Conservation (phyloP, 768 basidiomycete species). For the Rubroboletus pulcherrimus region DNA sequence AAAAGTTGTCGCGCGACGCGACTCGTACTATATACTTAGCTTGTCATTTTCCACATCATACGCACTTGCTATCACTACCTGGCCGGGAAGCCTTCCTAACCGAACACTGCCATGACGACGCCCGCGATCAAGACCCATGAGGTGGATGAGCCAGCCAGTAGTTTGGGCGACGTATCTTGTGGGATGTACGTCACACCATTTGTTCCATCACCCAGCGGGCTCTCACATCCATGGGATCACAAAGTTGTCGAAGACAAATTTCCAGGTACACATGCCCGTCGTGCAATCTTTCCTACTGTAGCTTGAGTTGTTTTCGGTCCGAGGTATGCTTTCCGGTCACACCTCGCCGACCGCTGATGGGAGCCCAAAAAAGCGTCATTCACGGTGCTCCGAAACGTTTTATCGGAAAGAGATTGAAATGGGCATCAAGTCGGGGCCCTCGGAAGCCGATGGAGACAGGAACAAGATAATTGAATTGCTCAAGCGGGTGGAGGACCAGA, state of each 20-base stretch:
- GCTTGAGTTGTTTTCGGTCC: slow-evolving; percentile 73
- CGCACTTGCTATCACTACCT: background rate
- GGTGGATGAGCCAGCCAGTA: slow-evolving; percentile 4
- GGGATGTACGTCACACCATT: slow-evolving; percentile 38
- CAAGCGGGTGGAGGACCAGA: slow-evolving; percentile 68
- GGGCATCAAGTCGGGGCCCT: slow-evolving; percentile 54
- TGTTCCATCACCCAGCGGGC: background rate
- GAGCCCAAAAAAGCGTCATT: slow-evolving; percentile 44
- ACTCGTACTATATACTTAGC: no score
- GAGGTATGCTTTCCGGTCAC: slow-evolving; percentile 41
- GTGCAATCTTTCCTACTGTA: slow-evolving; percentile 82
- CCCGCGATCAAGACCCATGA: slow-evolving; percentile 16
- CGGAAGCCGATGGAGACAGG: slow-evolving; percentile 55
- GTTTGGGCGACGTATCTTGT: slow-evolving; percentile 31
- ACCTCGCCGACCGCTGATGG: background rate
- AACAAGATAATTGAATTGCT: slow-evolving; percentile 66
- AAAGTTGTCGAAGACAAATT: slow-evolving; percentile 70
- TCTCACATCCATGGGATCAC: slow-evolving; percentile 1
- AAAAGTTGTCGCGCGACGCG: background rate
- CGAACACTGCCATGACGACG: slow-evolving; percentile 9
- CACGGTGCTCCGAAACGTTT: slow-evolving; percentile 76
- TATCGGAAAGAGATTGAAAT: slow-evolving; percentile 71
- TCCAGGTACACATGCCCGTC: slow-evolving; percentile 79
- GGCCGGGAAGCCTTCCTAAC: background rate
- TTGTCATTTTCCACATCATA: background rate